Conservation (phyloP, 768 basidiomycete species). For the Podaxis sp. region DNA sequence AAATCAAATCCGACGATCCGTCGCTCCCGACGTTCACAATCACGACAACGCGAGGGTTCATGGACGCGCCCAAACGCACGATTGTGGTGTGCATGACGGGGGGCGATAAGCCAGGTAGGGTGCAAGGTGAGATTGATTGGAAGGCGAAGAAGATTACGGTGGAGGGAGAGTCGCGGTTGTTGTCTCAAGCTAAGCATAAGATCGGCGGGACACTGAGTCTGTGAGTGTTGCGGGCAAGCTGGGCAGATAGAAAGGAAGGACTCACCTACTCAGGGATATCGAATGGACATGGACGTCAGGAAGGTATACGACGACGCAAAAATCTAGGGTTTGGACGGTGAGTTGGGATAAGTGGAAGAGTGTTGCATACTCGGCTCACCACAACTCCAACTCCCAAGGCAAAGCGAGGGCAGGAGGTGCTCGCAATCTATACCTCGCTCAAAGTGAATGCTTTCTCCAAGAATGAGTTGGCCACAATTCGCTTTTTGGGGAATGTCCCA, state of each 20-base stretch:
- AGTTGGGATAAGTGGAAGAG: neutral
- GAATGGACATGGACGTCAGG: conserved; percentile 20
- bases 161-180: conserved; percentile 1
- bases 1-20: neutral
- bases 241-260: too few species aligned
- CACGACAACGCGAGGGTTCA: conserved; percentile 8
- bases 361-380: neutral
- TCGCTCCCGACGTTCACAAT: conserved; percentile 13
- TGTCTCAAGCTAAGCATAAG: conserved; percentile 14
- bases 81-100: neutral
- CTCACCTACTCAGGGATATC: conserved; percentile 4
- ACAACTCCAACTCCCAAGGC: conserved; percentile 10
- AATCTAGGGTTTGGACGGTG: conserved; percentile 17
- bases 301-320: conserved; percentile 13
- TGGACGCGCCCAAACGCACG: conserved; percentile 1
- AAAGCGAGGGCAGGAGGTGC: conserved; percentile 8
- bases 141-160: conserved; percentile 16
- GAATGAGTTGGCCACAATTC: conserved; percentile 17
- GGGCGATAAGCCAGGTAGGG: neutral
- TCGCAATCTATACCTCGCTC: conserved; percentile 16
- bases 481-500: conserved; percentile 14
- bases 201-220: conserved; percentile 14
- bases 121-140: conserved; percentile 16
- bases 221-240: conserved; percentile 8
- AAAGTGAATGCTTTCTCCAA: conserved; percentile 16